Evolutionary conservation across 257 asterid genomes (phyloP), one percentile per base, ranked within the genome.

Genomic region (Ilex aquifolium): DNA sequence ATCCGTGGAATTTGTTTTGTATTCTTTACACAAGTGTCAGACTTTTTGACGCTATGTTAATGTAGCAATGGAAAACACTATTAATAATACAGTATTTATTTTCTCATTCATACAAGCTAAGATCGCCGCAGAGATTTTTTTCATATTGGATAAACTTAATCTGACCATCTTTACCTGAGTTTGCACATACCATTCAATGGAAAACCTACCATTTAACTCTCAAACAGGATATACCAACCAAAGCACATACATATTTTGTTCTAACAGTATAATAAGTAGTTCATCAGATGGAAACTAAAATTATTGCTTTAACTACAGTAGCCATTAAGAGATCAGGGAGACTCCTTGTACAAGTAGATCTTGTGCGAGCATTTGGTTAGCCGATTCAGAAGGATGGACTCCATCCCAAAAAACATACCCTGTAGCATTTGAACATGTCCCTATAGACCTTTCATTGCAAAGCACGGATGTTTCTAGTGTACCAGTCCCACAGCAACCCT

Each of bases 351-450:
- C 82, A 9, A 86, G 74, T 46, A 88, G 81, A 77, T 69, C 74
- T 62, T 82, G 83, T 2, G 96, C 95, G 71, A 88, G 42, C 56
- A 80, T 79, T 62, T 88, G 82, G 77, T 88, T 86, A 65, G 92
- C 90, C 14, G 83, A 61, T 72, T 78, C 79, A 14, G 94, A 73
- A 29, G 97, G 95, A 68, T 90, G 97, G 64, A 87, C 85, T 31
- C 95, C 95, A 63, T 87, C 95, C 90, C 88, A 90, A 64, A 86
- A 89, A 42, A 90, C 89, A 32, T 80, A 90, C 17, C 69, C 44
- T 50, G 95, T 81, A 13, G 97, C 95, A 61, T 87, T 87, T 62
- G 84, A 75, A 73, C 97, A 90, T 64, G 95, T 90, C 64, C 95
- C 95, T 0, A 83, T 6, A 10, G 95, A 81, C 56, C 82, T 71